phyloP scores from a whole-genome alignment of 805 yeast species.

The Cyberlindnera mississippiensis region DNA sequence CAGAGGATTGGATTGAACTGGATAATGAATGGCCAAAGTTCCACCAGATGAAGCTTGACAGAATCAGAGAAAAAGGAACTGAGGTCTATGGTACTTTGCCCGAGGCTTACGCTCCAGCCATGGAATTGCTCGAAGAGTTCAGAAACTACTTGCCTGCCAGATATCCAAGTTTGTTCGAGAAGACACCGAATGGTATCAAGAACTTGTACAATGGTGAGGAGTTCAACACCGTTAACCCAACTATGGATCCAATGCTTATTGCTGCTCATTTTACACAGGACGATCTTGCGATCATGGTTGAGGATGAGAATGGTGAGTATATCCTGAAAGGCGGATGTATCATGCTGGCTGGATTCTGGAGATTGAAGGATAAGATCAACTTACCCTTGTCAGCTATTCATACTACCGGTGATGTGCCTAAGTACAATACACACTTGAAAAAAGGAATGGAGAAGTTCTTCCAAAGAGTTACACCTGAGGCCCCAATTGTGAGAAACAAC shows the following conservation, averaged over 20 bases:
- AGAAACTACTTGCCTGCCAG: constrained; percentile 49
- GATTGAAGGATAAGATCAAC: constrained; percentile 55
- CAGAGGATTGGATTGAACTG: constrained; percentile 61
- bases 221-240: constrained; percentile 31
- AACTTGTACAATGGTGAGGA: constrained; percentile 52
- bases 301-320: constrained; percentile 53
- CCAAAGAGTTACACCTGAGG: constrained; percentile 49
- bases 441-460: constrained; percentile 66
- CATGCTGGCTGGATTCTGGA: constrained; percentile 67
- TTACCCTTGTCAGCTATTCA: constrained; percentile 56
- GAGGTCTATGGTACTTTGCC: constrained; percentile 47
- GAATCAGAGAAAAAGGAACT: constrained; percentile 43
- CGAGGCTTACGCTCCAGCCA: constrained; percentile 49
- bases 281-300: constrained; percentile 65
- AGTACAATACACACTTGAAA: constrained; percentile 53
- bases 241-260: constrained; percentile 55
- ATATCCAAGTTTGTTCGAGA: constrained; percentile 49
- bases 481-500: constrained; percentile 63
- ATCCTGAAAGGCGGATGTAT: constrained; percentile 58
- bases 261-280: constrained; percentile 59
- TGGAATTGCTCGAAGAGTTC: constrained; percentile 52
- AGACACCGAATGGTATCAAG: constrained; percentile 19
- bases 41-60: constrained; percentile 47
- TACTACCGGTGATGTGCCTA: constrained; percentile 65
- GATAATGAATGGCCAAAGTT: constrained; percentile 61